Percentiles rank a stretch among this genome's conserved stretches.
Conservation (phyloP, 1,284 basidiomycete genomes). For the Cutaneotrichosporon mucoides region DNA sequence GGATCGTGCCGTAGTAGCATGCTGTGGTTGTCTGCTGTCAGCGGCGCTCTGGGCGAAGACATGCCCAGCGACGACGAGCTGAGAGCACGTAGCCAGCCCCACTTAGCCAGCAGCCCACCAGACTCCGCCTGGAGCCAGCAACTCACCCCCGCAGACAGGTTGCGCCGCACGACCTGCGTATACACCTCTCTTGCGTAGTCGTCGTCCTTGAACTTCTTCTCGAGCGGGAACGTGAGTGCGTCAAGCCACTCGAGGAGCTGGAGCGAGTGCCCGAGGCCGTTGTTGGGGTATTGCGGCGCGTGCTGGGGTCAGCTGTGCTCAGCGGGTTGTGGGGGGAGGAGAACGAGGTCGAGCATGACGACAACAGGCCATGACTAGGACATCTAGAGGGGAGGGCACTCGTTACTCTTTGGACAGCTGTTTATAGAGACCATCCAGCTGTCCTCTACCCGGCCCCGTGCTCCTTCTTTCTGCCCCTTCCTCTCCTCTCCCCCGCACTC, state of each 20-base stretch:
- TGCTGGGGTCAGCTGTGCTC: constrained; percentile 56
- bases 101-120: too few species aligned
- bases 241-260: constrained; percentile 89
- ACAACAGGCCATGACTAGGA: too few species aligned
- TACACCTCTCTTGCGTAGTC: constrained; percentile 71
- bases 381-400: too few species aligned
- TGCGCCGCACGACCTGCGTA: constrained; percentile 65
- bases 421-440: too few species aligned
- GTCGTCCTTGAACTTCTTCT: constrained; percentile 70
- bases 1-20: constrained; percentile 84
- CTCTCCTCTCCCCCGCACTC: too few species aligned
- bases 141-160: constrained; percentile 71
- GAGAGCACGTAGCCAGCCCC: background rate
- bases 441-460: too few species aligned
- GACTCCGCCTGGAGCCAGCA: background rate
- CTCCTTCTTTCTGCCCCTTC: too few species aligned
- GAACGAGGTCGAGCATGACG: too few species aligned
- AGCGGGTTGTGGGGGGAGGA: constrained; percentile 15
- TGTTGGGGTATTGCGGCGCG: constrained; percentile 81
- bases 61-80: background rate
- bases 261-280: constrained; percentile 60
- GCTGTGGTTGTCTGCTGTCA: constrained; percentile 75
- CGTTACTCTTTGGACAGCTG: too few species aligned
- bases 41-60: background rate
- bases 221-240: constrained; percentile 83